A percentile compares a stretch with the other conserved stretches of the same genome.
phyloP scores from a whole-genome alignment of 495 filamentous ascomycete genomes.

The Jackrogersella minutella region DNA sequence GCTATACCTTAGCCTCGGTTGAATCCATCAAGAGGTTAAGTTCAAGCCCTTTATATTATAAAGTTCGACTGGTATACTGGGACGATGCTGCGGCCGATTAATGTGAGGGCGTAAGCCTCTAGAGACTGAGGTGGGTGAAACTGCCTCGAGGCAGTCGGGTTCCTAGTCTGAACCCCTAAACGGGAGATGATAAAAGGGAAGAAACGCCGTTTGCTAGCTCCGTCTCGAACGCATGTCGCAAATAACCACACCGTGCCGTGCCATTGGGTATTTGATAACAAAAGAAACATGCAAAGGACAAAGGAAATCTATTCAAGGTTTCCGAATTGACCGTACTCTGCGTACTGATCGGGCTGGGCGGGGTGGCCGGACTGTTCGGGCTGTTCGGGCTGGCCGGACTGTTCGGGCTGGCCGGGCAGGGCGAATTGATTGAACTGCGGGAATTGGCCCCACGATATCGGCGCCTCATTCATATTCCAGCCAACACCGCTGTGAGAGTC shows the following conservation, averaged over 20 bases:
- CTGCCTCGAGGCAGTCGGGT: constrained; percentile 17
- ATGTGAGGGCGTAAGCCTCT: constrained; percentile 2
- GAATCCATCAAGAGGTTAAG: constrained; percentile 28
- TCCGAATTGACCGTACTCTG: neutral
- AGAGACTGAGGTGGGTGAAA: constrained; percentile 15
- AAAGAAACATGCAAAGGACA: constrained; percentile 34
- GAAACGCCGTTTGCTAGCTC: constrained; percentile 40
- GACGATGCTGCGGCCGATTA: constrained; percentile 10
- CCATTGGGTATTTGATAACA: constrained; percentile 40
- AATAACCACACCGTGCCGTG: constrained; percentile 34
- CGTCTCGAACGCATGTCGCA: constrained; percentile 26
- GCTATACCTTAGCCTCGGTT: neutral
- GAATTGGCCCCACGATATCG: neutral
- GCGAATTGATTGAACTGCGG: neutral
- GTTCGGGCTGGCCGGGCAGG: neutral
- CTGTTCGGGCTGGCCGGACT: neutral
- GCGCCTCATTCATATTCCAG: neutral
- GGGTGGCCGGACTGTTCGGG: neutral
- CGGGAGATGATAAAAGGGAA: constrained; percentile 20
- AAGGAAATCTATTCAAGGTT: constrained; percentile 28
- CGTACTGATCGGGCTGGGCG: neutral
- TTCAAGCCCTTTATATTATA: constrained; percentile 32
- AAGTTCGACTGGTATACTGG: constrained; percentile 18
- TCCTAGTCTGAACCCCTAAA: constrained; percentile 14
- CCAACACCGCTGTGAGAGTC: constrained; percentile 8